Percentiles rank a stretch among this genome's conserved stretches.
These are phyloP conservation scores for Tolypocladium ophioglossoides DNA, from an alignment of 2,329 filamentous ascomycete genomes.

Conservation along the genomic window DNA sequence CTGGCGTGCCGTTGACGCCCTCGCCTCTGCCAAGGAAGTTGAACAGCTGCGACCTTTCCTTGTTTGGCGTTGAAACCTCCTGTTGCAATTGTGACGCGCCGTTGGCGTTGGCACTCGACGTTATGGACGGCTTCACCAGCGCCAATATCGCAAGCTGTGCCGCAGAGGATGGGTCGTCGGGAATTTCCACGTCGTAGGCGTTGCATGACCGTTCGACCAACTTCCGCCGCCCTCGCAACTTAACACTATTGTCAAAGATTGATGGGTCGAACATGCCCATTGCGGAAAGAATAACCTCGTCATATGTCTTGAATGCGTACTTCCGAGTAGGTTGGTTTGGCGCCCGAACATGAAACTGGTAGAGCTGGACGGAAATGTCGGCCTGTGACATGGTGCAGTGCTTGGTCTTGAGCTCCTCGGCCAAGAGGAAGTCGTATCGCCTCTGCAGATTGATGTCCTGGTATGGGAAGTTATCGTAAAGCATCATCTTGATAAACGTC, in stretches of 20 bases:
- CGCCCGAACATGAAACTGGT: slow-evolving; percentile 82
- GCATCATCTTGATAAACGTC: slow-evolving; percentile 95
- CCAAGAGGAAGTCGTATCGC: slow-evolving; percentile 84
- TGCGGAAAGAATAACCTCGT: slow-evolving; percentile 87
- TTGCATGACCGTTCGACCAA: slow-evolving; percentile 84
- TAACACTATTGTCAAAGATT: slow-evolving; percentile 74
- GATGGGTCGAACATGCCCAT: slow-evolving; percentile 89
- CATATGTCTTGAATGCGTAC: slow-evolving; percentile 94
- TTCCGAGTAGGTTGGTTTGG: slow-evolving; percentile 83
- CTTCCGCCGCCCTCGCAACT: slow-evolving; percentile 69
- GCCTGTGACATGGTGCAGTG: slow-evolving; percentile 86
- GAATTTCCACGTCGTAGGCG: slow-evolving; percentile 76
- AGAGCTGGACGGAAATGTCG: slow-evolving; percentile 78
- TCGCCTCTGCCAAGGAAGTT: slow-evolving; percentile 58
- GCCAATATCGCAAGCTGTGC: slow-evolving; percentile 64
- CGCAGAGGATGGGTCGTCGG: slow-evolving; percentile 79
- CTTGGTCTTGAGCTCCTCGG: slow-evolving; percentile 91
- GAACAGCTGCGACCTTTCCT: slow-evolving; percentile 55
- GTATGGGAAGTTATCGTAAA: slow-evolving; percentile 93
- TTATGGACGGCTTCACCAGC: slow-evolving; percentile 48
- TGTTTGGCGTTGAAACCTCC: slow-evolving; percentile 48
- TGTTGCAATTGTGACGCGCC: slow-evolving; percentile 29
- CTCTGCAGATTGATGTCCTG: slow-evolving; percentile 84
- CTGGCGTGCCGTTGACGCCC: slow-evolving; percentile 67
- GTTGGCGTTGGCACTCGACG: slow-evolving; percentile 24